phyloP scores from a whole-genome alignment of 2,329 filamentous ascomycete species.

The Trichoderma semiorbis region DNA sequence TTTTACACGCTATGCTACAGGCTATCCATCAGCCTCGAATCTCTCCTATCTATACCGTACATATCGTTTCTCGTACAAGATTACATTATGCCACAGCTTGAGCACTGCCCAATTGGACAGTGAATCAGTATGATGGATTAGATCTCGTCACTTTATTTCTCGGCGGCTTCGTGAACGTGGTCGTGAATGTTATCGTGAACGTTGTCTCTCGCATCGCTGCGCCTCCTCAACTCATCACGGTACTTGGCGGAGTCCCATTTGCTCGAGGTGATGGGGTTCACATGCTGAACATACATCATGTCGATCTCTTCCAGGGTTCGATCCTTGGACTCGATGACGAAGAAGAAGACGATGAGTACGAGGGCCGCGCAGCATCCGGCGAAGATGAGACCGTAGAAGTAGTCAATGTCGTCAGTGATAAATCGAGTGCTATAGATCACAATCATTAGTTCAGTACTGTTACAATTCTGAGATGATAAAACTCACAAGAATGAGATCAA shows the following conservation, averaged over 20 bases:
- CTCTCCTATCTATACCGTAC: background rate
- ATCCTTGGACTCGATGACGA: constrained; percentile 11
- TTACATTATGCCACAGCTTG: background rate
- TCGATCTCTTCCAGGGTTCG: constrained; percentile 14
- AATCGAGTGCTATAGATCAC: background rate
- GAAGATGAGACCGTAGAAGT: constrained; percentile 12
- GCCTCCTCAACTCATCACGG: background rate
- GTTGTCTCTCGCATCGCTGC: background rate
- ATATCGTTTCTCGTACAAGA: background rate
- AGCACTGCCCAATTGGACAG: background rate
- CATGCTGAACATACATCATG: constrained; percentile 8
- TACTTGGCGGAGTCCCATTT: background rate
- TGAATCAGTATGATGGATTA: no score
- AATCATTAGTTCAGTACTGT: background rate
- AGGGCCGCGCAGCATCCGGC: constrained; percentile 8
- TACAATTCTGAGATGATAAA: background rate
- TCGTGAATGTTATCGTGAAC: background rate
- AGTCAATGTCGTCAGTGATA: constrained; percentile 5
- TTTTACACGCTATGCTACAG: background rate
- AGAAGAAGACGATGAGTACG: constrained; percentile 11
- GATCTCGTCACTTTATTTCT: background rate
- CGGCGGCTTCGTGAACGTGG: background rate
- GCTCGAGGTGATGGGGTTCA: constrained; percentile 9
- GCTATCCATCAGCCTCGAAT: background rate
- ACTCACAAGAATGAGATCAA: constrained; percentile 14